These are phyloP conservation scores for Colletotrichum gigasporum DNA, from an alignment of 2,329 filamentous ascomycete species.

Conservation along the genomic window DNA sequence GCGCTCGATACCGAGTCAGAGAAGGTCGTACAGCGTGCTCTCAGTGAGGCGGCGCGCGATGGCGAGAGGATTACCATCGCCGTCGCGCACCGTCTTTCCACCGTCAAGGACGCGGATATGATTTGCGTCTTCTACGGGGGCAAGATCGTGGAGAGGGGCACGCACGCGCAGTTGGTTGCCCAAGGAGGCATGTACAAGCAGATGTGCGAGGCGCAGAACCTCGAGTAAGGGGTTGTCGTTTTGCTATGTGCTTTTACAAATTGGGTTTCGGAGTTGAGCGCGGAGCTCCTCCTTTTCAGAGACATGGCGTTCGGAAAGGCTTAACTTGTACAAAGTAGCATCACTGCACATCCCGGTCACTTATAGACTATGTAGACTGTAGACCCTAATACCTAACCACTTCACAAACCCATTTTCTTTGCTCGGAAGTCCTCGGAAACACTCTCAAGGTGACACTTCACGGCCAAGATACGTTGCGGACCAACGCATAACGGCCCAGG, in stretches of 20 bases:
- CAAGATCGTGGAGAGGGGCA: conserved; percentile 67
- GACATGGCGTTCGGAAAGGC: conserved; percentile 4
- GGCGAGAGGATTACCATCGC: conserved; percentile 64
- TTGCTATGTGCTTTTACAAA: not conserved
- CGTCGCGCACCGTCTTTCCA: conserved; percentile 69
- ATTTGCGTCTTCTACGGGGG: conserved; percentile 70
- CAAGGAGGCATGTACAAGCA: conserved; percentile 59
- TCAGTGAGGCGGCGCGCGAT: conserved; percentile 50
- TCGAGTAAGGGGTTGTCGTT: conserved; percentile 40
- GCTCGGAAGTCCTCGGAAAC: no score
- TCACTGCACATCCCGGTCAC: not conserved
- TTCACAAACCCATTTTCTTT: not conserved
- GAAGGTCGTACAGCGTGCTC: conserved; percentile 69
- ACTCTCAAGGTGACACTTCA: no score
- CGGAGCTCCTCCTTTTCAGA: not conserved
- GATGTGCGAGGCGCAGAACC: conserved; percentile 58
- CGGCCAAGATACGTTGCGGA: no score
- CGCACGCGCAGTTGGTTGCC: conserved; percentile 65
- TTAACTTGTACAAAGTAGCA: not conserved
- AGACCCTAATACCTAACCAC: not conserved
- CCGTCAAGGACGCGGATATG: conserved; percentile 65
- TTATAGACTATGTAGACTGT: not conserved
- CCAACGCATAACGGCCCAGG: no score
- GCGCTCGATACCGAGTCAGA: conserved; percentile 73
- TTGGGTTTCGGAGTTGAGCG: not conserved